Conservation (phyloP, 768 basidiomycete genomes). For the Tephrocybe rancida region DNA sequence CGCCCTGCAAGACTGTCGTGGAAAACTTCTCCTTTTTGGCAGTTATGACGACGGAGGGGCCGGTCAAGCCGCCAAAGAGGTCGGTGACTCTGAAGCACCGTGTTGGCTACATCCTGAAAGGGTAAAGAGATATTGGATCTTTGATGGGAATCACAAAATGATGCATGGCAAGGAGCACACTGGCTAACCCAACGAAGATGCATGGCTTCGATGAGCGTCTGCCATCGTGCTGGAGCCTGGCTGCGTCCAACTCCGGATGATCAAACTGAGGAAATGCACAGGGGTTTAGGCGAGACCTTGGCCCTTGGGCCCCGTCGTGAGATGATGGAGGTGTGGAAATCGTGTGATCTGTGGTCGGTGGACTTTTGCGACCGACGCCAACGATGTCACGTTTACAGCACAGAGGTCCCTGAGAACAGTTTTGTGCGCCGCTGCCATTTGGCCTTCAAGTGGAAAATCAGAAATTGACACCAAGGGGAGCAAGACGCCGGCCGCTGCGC, state of each 20-base stretch:
- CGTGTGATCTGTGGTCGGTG: constrained; percentile 14
- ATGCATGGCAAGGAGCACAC: neutral
- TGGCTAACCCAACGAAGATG: no score
- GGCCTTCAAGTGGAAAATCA: no score
- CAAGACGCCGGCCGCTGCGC: no score
- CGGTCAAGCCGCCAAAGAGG: constrained; percentile 23
- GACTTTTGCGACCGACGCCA: constrained; percentile 14
- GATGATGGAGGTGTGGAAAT: neutral
- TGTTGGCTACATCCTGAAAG: constrained; percentile 24
- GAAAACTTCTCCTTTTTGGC: neutral
- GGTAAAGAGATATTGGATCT: constrained; percentile 14
- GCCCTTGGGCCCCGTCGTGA: neutral
- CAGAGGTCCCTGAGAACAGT: neutral
- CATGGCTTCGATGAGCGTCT: no score
- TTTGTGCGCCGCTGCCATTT: neutral
- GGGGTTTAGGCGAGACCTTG: no score
- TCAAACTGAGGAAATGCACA: no score
- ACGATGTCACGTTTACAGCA: neutral
- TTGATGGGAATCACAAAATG: neutral
- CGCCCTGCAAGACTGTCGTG: neutral
- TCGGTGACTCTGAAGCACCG: constrained; percentile 39
- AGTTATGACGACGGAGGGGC: neutral
- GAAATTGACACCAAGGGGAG: no score
- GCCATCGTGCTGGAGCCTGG: no score
- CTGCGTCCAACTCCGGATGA: no score